A percentile compares a stretch with the other conserved stretches of the same genome.
phyloP scores from a whole-genome alignment of 2,329 filamentous ascomycete species.

The Talaromyces sp. region DNA sequence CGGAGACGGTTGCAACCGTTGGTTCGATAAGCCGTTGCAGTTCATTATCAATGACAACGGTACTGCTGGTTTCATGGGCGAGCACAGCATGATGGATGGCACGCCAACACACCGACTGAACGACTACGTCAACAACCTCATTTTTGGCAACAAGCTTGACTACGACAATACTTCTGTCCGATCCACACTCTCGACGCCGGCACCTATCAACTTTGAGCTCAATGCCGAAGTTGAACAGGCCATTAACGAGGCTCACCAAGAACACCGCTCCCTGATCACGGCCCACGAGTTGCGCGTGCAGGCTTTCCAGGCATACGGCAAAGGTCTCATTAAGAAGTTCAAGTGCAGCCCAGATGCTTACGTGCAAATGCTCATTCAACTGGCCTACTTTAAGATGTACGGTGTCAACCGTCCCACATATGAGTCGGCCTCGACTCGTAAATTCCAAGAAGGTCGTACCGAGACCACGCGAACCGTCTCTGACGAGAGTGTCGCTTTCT shows the following conservation, averaged over 20 bases:
- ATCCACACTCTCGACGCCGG: slow-evolving; percentile 76
- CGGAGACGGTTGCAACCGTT: slow-evolving; percentile 89
- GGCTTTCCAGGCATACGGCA: slow-evolving; percentile 95
- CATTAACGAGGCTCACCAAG: slow-evolving; percentile 68
- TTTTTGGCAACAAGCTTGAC: slow-evolving; percentile 91
- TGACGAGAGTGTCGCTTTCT: slow-evolving; percentile 87
- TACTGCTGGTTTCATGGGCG: slow-evolving; percentile 93
- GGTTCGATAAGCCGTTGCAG: slow-evolving; percentile 97
- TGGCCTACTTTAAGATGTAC: slow-evolving; percentile 98
- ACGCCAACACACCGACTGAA: slow-evolving; percentile 95
- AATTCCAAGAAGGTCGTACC: slow-evolving; percentile 93
- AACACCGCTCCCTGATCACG: slow-evolving; percentile 76
- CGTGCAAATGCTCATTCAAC: slow-evolving; percentile 97
- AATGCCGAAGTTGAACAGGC: slow-evolving; percentile 67
- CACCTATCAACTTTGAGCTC: slow-evolving; percentile 70
- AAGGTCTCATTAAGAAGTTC: slow-evolving; percentile 99
- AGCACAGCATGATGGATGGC: slow-evolving; percentile 99
- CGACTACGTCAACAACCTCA: slow-evolving; percentile 85
- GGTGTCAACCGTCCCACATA: slow-evolving; percentile 97
- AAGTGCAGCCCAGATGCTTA: slow-evolving; percentile 96
- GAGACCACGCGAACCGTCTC: slow-evolving; percentile 92
- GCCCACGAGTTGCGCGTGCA: slow-evolving; percentile 90
- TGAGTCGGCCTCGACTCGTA: slow-evolving; percentile 88
- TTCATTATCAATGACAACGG: slow-evolving; percentile 99
- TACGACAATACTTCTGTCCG: slow-evolving; percentile 73